Conservation (phyloP, 2,329 filamentous ascomycete genomes). For the Beauveria varroae region DNA sequence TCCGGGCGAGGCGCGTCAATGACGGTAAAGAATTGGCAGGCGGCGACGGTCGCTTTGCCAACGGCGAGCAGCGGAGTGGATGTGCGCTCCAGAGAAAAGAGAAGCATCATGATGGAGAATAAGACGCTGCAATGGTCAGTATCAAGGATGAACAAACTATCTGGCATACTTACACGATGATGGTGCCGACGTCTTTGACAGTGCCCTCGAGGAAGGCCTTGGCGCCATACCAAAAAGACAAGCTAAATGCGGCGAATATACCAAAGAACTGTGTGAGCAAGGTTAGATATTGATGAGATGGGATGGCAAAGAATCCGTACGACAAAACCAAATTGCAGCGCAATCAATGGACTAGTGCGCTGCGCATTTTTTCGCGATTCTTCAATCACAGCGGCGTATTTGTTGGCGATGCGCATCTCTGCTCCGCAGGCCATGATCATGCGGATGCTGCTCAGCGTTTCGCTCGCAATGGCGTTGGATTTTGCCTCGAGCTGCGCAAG, state of each 20-base stretch:
- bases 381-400: conserved; percentile 48
- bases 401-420: conserved; percentile 43
- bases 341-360: conserved; percentile 41
- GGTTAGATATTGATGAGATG: conserved; percentile 7
- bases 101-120: conserved; percentile 51
- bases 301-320: conserved; percentile 17
- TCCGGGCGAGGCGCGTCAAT: conserved; percentile 39
- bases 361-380: conserved; percentile 44
- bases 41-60: conserved; percentile 49
- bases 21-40: conserved; percentile 50
- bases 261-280: conserved; percentile 39
- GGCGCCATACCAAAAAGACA: conserved; percentile 57
- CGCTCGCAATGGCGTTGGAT: conserved; percentile 52
- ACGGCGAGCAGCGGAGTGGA: conserved; percentile 52
- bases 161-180: conserved; percentile 41
- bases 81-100: conserved; percentile 48
- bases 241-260: conserved; percentile 43
- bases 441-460: conserved; percentile 50
- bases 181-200: conserved; percentile 41
- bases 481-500: conserved; percentile 40
- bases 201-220: conserved; percentile 40
- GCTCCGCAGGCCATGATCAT: conserved; percentile 59
- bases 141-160: not conserved
- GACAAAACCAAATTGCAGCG: conserved; percentile 45
- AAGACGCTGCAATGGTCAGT: conserved; percentile 31